Evolutionary conservation across 1,284 basidiomycete genomes (phyloP).

Genomic region (Hymenochaete sp.): DNA sequence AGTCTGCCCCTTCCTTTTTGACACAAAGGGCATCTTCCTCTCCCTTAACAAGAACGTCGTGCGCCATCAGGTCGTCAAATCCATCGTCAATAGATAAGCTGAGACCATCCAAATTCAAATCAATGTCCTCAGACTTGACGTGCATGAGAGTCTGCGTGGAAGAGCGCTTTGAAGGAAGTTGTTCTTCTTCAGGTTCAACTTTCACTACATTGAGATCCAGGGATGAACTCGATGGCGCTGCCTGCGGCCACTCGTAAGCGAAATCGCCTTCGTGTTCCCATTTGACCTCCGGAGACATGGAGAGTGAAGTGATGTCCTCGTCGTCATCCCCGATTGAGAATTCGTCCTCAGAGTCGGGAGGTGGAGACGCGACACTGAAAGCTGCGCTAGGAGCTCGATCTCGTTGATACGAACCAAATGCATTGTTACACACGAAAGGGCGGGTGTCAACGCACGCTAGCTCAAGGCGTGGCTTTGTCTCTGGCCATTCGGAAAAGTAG

Average conservation of each 20-base stretch:
- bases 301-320: constrained; percentile 24
- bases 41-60: too few relatives aligned
- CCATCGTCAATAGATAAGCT: constrained; percentile 21
- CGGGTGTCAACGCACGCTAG: constrained; percentile 9
- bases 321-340: constrained; percentile 21
- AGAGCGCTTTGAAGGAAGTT: constrained; percentile 35
- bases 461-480: constrained; percentile 9
- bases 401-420: constrained; percentile 2
- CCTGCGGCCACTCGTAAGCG: constrained; percentile 11
- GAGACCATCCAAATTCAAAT: constrained; percentile 23
- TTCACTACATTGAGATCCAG: constrained; percentile 37
- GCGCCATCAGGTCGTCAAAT: constrained; percentile 14
- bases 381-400: constrained; percentile 21
- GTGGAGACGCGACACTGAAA: constrained; percentile 48
- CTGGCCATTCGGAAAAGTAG: constrained; percentile 10
- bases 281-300: constrained; percentile 3
- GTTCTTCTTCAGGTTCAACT: constrained; percentile 40
- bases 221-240: constrained; percentile 7
- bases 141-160: constrained; percentile 24
- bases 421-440: too few relatives aligned
- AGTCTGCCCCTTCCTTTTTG: constrained; percentile 14
- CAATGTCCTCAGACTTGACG: constrained; percentile 38
- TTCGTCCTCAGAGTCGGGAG: constrained; percentile 58
- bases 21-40: constrained; percentile 25
- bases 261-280: constrained; percentile 11